A percentile compares a stretch with the other conserved stretches of the same genome.
Evolutionary conservation across 2,329 filamentous ascomycete species (phyloP).

Genomic region (Pochonia chlamydosporia): DNA sequence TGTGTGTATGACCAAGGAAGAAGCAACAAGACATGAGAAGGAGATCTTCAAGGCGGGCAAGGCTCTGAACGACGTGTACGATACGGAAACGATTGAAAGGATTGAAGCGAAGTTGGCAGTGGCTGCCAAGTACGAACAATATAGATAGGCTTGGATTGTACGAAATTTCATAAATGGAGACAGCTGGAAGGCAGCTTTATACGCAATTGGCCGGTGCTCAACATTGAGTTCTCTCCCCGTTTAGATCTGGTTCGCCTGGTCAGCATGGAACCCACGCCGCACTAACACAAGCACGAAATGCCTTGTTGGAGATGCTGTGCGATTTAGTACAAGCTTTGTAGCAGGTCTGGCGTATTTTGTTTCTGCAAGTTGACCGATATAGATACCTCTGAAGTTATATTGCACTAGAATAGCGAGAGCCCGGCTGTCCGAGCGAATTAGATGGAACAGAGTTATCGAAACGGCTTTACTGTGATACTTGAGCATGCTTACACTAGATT

Average conservation of each 20-base stretch:
- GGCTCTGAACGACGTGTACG: conserved; percentile 67
- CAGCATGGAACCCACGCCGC: neutral
- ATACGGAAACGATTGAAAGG: conserved; percentile 55
- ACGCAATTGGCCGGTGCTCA: no score
- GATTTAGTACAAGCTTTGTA: neutral
- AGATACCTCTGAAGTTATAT: neutral
- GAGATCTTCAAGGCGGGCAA: conserved; percentile 67
- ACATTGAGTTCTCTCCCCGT: neutral
- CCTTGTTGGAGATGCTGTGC: neutral
- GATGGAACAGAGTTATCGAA: no score
- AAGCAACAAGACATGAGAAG: conserved; percentile 73
- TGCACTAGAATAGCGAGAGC: no score
- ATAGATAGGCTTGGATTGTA: conserved; percentile 25
- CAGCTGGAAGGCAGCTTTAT: neutral
- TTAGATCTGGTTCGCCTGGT: neutral
- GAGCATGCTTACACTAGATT: no score
- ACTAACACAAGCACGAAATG: neutral
- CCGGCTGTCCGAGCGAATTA: no score
- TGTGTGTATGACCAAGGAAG: conserved; percentile 91
- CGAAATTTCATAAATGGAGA: neutral
- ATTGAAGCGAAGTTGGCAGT: conserved; percentile 65
- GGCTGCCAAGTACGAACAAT: conserved; percentile 54
- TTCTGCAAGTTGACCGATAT: neutral
- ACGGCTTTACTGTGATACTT: no score
- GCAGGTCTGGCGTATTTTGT: neutral